Evolutionary conservation across 1,284 basidiomycete genomes (phyloP), one percentile per base, ranked within the genome.

Genomic region (Papiliotrema nemorosa): DNA sequence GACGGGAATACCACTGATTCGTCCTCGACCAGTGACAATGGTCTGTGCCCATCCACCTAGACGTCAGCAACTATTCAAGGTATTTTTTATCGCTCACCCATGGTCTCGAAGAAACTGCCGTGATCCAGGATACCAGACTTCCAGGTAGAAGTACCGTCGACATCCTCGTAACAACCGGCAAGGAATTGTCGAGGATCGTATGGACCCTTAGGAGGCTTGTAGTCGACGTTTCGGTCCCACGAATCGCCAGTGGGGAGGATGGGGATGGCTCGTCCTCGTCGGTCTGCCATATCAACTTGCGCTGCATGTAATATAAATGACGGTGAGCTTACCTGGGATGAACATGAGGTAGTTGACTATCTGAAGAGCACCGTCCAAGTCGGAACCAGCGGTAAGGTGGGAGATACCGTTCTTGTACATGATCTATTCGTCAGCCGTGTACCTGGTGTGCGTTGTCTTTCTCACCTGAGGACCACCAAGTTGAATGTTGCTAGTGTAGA

Each of bases 341-440:
- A 90, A 99, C 16, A 92, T 90, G 59, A 99, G 76, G 92, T 96
- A 98, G 67, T 91, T 85, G 53, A 98, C 78, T 64, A 96, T 96
- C 54, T 92, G 87, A 12, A 86, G 84, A 20, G 92, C 90, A 61
- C 93, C 92, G 73, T 97, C 89, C 31, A 98, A 79, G 72, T 99
- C 96, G 70, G 92, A 94, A 64, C 83, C 84, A 24, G 94, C 93
- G 3, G 89, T 93, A 47, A 98, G 78, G 74, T 99, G 96, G 14
- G 94, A 97, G 49, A 98, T 90, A 78, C 96, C 96, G 71, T 97
- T 97, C 82, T 94, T 94, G 83, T 92, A 88, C 92, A 97, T 97
- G 79, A 97, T 98, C 70, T 80, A 73, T 21, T 3, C 14, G 41
- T 20, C 9, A 48, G 26, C 37, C 31, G 5, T 3, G 43, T 22